These are phyloP conservation scores for Apophysomyces trapeziformis DNA, from an alignment of 371 early-diverging fungal genomes.

Conservation along the genomic window DNA sequence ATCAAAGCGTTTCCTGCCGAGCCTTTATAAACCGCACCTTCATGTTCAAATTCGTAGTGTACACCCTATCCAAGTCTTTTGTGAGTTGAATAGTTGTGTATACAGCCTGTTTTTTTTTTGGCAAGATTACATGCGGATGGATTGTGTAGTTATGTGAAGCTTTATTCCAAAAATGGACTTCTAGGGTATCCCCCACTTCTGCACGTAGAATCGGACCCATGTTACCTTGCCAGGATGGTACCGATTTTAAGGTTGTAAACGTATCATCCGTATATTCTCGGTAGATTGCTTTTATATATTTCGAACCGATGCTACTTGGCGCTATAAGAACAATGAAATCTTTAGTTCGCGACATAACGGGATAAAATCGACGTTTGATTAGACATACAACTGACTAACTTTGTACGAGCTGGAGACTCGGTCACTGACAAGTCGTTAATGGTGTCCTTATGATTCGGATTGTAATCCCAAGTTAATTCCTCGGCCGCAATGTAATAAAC, in stretches of 20 bases:
- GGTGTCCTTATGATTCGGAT: conserved; percentile 19
- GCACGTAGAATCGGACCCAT: conserved; percentile 57
- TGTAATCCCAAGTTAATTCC: conserved; percentile 47
- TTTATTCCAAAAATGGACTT: conserved; percentile 50
- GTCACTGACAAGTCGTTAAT: conserved; percentile 17
- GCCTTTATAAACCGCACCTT: conserved; percentile 54
- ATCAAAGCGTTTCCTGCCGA: conserved; percentile 33
- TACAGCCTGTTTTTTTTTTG: no score
- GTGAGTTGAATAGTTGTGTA: no score
- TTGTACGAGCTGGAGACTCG: conserved; percentile 20
- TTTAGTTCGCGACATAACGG: not conserved
- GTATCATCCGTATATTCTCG: conserved; percentile 51
- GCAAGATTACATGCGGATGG: conserved; percentile 50
- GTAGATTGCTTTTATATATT: conserved; percentile 54
- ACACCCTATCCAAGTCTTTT: conserved; percentile 34
- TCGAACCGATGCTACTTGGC: conserved; percentile 35
- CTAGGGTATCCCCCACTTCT: conserved; percentile 54
- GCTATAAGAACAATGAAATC: conserved; percentile 15
- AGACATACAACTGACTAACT: conserved; percentile 24
- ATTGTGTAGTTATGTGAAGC: conserved; percentile 44
- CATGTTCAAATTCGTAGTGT: conserved; percentile 53
- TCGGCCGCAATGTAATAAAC: conserved; percentile 46
- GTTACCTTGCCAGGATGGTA: conserved; percentile 47
- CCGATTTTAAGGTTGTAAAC: conserved; percentile 26
- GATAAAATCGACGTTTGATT: not conserved